Evolutionary conservation across 495 filamentous ascomycete species (phyloP), one percentile per base, ranked within the genome.

Genomic region (Neurospora sp.): DNA sequence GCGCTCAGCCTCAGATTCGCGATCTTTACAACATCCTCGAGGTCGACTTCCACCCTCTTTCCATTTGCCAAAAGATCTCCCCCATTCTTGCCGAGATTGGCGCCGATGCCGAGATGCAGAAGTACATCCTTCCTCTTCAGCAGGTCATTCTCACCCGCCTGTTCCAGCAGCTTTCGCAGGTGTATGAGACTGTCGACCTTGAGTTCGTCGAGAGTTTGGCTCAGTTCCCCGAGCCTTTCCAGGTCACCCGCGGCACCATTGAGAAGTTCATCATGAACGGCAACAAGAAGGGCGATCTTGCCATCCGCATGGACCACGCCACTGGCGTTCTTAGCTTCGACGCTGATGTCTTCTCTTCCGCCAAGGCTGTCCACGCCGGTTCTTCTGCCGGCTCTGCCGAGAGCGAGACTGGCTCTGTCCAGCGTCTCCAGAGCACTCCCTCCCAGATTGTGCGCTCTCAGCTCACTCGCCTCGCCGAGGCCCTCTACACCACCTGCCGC

Each of bases 191-290:
- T 70, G 95, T 99, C 69, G 92, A 97, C 82, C 90, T 99, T 65
- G 89, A 90, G 74, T 97, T 97, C 78, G 95, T 99, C 40, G 91
- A 97, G 78, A 90, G 93, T 77, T 91, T 98, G 39, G 96, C 96
- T 72, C 89, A 96, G 80, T 99, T 99, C 86, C 96, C 96, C 39
- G 94, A 97, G 77, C 95, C 96, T 35, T 98, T 96, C 89, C 92
- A 97, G 84, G 94, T 98, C 75, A 91, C 88, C 74, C 91, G 92
- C 46, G 90, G 89, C 75, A 97, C 92, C 74, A 97, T 99, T 73
- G 96, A 99, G 85, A 99, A 99, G 85, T 99, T 99, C 88, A 98
- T 99, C 87, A 99, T 99, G 96, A 99, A 99, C 83, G 96, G 96
- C 73, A 98, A 96, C 88, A 99, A 99, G 89, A 99, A 99, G 87